These are phyloP conservation scores for Mortierella claussenii DNA, from an alignment of 192 early-diverging fungal species.

Conservation along the genomic window DNA sequence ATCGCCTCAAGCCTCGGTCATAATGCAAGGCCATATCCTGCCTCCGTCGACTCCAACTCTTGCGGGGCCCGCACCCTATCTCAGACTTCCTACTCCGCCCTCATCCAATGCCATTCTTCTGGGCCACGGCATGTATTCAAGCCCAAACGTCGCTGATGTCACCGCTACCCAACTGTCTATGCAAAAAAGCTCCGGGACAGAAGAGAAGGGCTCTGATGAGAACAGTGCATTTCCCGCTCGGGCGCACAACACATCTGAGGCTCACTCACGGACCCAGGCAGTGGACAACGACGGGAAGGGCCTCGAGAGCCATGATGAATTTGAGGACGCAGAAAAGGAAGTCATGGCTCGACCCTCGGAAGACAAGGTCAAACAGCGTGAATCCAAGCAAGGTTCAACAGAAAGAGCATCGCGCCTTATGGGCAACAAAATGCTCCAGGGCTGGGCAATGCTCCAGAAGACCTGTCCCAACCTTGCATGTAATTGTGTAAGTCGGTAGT, in stretches of 20 bases:
- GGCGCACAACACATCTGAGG: background rate
- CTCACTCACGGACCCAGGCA: background rate
- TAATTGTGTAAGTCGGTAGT: slow-evolving; percentile 22
- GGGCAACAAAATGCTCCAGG: slow-evolving; percentile 39
- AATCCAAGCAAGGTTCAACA: slow-evolving; percentile 9
- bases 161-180: no score
- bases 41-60: slow-evolving; percentile 18
- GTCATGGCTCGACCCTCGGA: background rate
- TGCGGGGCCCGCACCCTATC: background rate
- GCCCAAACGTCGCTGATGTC: background rate
- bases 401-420: slow-evolving; percentile 24
- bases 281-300: slow-evolving; percentile 13
- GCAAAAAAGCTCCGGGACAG: no score
- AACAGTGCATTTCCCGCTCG: background rate
- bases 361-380: slow-evolving; percentile 1
- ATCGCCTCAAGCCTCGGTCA: slow-evolving; percentile 18
- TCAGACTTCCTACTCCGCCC: slow-evolving; percentile 2
- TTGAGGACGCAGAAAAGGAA: slow-evolving; percentile 33
- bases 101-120: background rate
- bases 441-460: slow-evolving; percentile 45
- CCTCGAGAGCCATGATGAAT: slow-evolving; percentile 40
- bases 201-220: slow-evolving; percentile 6
- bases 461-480: slow-evolving; percentile 39
- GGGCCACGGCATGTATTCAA: background rate
- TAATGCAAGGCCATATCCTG: slow-evolving; percentile 1